phyloP scores from a whole-genome alignment of 106 monocot genomes.

The Dioscorea zingiberensis region DNA sequence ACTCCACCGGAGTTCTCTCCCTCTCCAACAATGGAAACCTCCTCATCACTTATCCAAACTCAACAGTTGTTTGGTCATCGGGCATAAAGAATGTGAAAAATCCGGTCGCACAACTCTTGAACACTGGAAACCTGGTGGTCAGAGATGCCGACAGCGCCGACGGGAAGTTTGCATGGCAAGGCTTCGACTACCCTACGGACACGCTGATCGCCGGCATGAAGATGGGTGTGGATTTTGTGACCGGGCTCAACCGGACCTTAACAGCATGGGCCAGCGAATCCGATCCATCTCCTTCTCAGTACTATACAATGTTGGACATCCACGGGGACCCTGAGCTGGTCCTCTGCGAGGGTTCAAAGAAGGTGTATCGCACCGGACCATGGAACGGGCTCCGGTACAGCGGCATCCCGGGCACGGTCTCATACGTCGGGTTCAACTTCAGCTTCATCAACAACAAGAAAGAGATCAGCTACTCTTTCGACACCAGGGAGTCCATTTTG shows the following conservation, averaged over 20 bases:
- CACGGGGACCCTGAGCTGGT: slow-evolving; percentile 8
- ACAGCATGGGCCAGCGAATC: slow-evolving; percentile 17
- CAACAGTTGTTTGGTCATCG: slow-evolving; percentile 3
- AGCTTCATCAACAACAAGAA: neutral
- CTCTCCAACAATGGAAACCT: neutral
- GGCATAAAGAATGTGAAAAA: neutral
- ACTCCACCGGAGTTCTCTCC: slow-evolving; percentile 1
- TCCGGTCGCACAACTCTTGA: slow-evolving; percentile 3
- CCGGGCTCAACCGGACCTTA: slow-evolving; percentile 3
- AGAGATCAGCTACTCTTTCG: slow-evolving; percentile 8
- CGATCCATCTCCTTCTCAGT: slow-evolving; percentile 28
- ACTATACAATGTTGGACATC: slow-evolving; percentile 5
- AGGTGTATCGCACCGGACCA: slow-evolving; percentile 23
- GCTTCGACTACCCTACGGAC: slow-evolving; percentile 33
- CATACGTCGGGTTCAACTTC: neutral
- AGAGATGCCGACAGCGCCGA: neutral
- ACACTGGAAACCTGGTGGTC: slow-evolving; percentile 3
- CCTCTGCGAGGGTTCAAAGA: neutral
- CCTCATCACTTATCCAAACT: neutral
- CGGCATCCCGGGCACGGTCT: slow-evolving; percentile 20
- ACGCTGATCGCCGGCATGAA: slow-evolving; percentile 27
- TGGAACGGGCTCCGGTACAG: slow-evolving; percentile 34
- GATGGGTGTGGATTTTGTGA: slow-evolving; percentile 7
- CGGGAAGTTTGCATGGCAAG: slow-evolving; percentile 17
- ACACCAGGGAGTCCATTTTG: neutral